These are phyloP conservation scores for Vigna radiata DNA, from an alignment of 306 rosid genomes.

Conservation along the genomic window DNA sequence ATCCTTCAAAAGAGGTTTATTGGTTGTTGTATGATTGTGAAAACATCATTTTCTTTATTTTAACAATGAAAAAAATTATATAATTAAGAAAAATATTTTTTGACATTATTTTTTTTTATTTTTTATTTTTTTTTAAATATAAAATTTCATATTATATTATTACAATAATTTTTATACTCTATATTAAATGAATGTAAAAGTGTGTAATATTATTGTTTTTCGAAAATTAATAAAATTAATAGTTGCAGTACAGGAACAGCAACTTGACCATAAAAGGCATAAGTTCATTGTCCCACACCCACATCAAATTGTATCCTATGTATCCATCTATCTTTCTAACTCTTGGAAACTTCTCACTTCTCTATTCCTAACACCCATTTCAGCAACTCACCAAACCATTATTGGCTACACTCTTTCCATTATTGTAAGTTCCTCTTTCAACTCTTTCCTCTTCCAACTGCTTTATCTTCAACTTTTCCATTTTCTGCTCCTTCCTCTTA, in stretches of 20 bases:
- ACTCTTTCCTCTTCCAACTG: neutral
- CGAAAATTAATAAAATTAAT: neutral
- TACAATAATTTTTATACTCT: too few relatives aligned
- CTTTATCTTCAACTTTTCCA: constrained; percentile 13
- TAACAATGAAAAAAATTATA: neutral
- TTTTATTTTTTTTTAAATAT: too few relatives aligned
- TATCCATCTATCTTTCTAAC: neutral
- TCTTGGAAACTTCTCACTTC: too few relatives aligned
- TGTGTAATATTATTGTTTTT: too few relatives aligned
- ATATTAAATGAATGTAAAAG: too few relatives aligned
- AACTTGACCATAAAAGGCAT: constrained; percentile 29
- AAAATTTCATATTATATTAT: too few relatives aligned
- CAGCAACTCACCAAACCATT: neutral
- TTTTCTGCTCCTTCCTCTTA: neutral
- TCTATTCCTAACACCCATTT: constrained; percentile 26
- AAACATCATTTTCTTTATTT: too few relatives aligned
- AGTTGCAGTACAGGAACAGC: neutral
- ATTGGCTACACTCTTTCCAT: neutral
- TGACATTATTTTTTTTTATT: too few relatives aligned
- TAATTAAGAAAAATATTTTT: too few relatives aligned
- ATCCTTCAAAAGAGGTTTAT: too few relatives aligned
- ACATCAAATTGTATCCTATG: constrained; percentile 18
- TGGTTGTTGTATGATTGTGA: too few relatives aligned
- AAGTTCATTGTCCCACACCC: neutral
- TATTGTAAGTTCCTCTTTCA: constrained; percentile 17